phyloP scores from a whole-genome alignment of 257 asterid species.

The Fraxinus anomala region DNA sequence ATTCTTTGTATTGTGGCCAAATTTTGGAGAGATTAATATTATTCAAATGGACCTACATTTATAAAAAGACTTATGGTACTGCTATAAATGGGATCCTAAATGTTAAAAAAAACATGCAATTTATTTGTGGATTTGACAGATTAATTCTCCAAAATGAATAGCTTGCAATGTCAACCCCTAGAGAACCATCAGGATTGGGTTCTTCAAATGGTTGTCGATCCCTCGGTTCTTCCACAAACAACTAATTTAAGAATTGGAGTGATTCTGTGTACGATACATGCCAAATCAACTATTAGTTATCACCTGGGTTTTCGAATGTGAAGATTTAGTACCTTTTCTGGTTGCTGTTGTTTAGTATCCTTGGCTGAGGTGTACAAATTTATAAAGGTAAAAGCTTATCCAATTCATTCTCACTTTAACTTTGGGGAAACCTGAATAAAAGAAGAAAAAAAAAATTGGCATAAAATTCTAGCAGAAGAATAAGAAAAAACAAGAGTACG shows the following conservation, averaged over 20 bases:
- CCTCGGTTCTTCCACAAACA: neutral
- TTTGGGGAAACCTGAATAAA: slow-evolving; percentile 17
- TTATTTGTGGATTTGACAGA: slow-evolving; percentile 18
- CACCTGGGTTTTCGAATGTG: neutral
- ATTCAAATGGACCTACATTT: slow-evolving; percentile 26
- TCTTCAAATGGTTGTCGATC: neutral
- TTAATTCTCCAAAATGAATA: slow-evolving; percentile 25
- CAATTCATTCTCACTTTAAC: slow-evolving; percentile 34
- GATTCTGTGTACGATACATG: neutral
- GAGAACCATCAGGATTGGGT: neutral
- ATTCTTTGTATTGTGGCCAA: slow-evolving; percentile 12
- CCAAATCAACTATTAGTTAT: neutral
- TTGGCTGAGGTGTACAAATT: slow-evolving; percentile 53
- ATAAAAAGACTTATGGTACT: neutral
- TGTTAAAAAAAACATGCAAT: slow-evolving; percentile 7
- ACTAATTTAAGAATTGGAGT: slow-evolving; percentile 3
- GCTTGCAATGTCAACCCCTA: slow-evolving; percentile 29
- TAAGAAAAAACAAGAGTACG: slow-evolving; percentile 18
- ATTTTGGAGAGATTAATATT: slow-evolving; percentile 19
- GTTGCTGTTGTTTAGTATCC: slow-evolving; percentile 36
- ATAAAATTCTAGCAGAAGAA: slow-evolving; percentile 13
- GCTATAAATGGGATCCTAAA: neutral
- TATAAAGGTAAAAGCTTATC: slow-evolving; percentile 48
- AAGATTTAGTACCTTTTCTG: neutral
- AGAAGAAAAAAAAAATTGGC: neutral